Percentiles rank a stretch among this genome's conserved stretches.
phyloP scores from a whole-genome alignment of 164 flowering plant genomes.

The Annona cherimola region DNA sequence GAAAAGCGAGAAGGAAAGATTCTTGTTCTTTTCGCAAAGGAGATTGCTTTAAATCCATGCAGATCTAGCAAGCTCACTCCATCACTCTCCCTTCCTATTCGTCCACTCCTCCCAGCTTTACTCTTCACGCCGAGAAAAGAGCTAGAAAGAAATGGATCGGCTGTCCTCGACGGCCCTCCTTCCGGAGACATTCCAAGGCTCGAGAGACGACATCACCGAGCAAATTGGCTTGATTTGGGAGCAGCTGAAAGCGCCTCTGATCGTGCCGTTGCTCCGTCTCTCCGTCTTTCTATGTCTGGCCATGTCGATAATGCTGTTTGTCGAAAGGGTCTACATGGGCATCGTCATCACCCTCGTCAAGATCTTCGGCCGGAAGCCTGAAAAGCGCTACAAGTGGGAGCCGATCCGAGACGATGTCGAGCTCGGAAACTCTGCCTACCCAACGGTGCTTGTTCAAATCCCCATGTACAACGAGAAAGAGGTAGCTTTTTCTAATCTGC shows the following conservation, averaged over 20 bases:
- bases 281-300: slow-evolving; percentile 46
- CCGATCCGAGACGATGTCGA: slow-evolving; percentile 70
- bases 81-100: neutral
- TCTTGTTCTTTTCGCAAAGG: slow-evolving; percentile 25
- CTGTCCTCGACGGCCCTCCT: slow-evolving; percentile 31
- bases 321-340: slow-evolving; percentile 89
- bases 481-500: slow-evolving; percentile 29
- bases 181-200: slow-evolving; percentile 45
- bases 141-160: slow-evolving; percentile 34
- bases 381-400: slow-evolving; percentile 80
- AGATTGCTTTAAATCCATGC: slow-evolving; percentile 12
- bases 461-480: slow-evolving; percentile 90
- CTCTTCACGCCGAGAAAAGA: neutral
- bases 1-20: slow-evolving; percentile 17
- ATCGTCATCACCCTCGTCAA: slow-evolving; percentile 69
- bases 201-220: slow-evolving; percentile 43
- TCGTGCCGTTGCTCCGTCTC: slow-evolving; percentile 59
- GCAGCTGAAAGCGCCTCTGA: slow-evolving; percentile 57
- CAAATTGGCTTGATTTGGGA: slow-evolving; percentile 64
- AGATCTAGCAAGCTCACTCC: slow-evolving; percentile 22
- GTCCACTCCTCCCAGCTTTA: slow-evolving; percentile 4
- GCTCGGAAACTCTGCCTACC: slow-evolving; percentile 57
- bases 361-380: slow-evolving; percentile 84
- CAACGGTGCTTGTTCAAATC: slow-evolving; percentile 84
- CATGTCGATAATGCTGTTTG: slow-evolving; percentile 85